phyloP scores from a whole-genome alignment of 768 basidiomycete genomes.

The Kwoniella dendrophila region DNA sequence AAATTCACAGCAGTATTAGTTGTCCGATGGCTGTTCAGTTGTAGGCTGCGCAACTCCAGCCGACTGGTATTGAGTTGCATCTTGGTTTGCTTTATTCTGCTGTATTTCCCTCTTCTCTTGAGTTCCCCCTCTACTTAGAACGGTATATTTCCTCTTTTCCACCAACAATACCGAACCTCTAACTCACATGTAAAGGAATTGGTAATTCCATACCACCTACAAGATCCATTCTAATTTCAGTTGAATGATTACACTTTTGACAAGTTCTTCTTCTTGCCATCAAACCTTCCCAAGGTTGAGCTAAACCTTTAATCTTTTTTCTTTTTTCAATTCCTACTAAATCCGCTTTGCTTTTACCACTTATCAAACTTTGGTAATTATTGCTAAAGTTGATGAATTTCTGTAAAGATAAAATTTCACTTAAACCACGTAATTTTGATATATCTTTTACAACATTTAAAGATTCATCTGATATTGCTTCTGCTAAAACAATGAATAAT shows the following conservation, averaged over 20 bases:
- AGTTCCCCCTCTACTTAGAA: too few species aligned
- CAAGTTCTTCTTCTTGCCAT: constrained; percentile 89
- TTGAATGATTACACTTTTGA: constrained; percentile 85
- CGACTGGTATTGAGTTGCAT: too few species aligned
- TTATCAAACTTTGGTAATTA: constrained; percentile 12
- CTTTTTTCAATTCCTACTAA: constrained; percentile 21
- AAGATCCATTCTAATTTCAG: constrained; percentile 77
- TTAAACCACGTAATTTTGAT: constrained; percentile 70
- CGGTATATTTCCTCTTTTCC: too few species aligned
- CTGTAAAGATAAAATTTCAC: constrained; percentile 55
- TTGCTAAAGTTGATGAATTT: constrained; percentile 25
- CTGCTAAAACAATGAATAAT: constrained; percentile 89
- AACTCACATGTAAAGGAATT: constrained; percentile 44
- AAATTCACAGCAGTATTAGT: neutral
- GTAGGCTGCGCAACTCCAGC: too few species aligned
- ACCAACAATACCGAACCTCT: neutral
- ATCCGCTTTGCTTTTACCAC: constrained; percentile 18
- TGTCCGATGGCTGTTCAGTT: too few species aligned
- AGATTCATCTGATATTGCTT: constrained; percentile 85
- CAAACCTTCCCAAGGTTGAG: constrained; percentile 67
- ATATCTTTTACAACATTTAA: constrained; percentile 71
- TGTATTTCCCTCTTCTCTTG: too few species aligned
- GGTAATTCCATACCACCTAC: constrained; percentile 58
- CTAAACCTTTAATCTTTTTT: constrained; percentile 33
- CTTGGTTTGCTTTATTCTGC: too few species aligned